These are phyloP conservation scores for Penicillium sp. DNA, from an alignment of 2,329 filamentous ascomycete genomes.

Conservation along the genomic window DNA sequence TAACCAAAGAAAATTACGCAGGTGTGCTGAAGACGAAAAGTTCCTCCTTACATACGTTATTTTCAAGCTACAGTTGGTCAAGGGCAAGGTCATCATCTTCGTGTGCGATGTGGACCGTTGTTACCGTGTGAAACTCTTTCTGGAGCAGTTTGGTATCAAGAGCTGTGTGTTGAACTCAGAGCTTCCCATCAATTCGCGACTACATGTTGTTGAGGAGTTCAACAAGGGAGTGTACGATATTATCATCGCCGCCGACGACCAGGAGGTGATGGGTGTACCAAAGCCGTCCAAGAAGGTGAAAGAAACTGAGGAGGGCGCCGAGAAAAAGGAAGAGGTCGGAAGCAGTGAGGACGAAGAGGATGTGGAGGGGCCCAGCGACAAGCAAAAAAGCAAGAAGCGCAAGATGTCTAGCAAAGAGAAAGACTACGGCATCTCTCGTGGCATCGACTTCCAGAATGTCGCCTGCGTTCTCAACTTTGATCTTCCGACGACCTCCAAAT, in stretches of 20 bases:
- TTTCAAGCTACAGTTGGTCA: slow-evolving; percentile 89
- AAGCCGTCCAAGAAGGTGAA: slow-evolving; percentile 30
- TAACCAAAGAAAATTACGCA: slow-evolving; percentile 26
- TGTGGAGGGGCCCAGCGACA: slow-evolving; percentile 24
- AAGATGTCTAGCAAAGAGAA: slow-evolving; percentile 64
- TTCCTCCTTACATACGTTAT: slow-evolving; percentile 90
- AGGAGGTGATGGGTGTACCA: slow-evolving; percentile 64
- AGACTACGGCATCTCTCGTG: slow-evolving; percentile 91
- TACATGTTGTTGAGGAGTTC: slow-evolving; percentile 95
- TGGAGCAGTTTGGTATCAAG: slow-evolving; percentile 94
- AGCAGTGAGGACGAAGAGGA: slow-evolving; percentile 37
- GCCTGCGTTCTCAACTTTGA: slow-evolving; percentile 96
- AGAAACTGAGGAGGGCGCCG: slow-evolving; percentile 21
- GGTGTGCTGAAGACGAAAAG: slow-evolving; percentile 93
- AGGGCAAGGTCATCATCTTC: slow-evolving; percentile 82
- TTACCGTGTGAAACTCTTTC: slow-evolving; percentile 87
- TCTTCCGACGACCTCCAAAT: slow-evolving; percentile 77
- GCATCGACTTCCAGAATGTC: slow-evolving; percentile 95
- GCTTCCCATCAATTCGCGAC: slow-evolving; percentile 81
- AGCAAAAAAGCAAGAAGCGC: slow-evolving; percentile 49
- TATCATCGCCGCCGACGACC: slow-evolving; percentile 91
- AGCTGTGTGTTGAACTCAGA: slow-evolving; percentile 93
- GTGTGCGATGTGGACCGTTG: slow-evolving; percentile 83
- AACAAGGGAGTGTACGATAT: slow-evolving; percentile 97
- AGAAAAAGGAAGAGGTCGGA: slow-evolving; percentile 26